Percentiles rank a stretch among this genome's conserved stretches.
These are phyloP conservation scores for Suillus placidus DNA, from an alignment of 768 basidiomycete genomes.

Conservation along the genomic window DNA sequence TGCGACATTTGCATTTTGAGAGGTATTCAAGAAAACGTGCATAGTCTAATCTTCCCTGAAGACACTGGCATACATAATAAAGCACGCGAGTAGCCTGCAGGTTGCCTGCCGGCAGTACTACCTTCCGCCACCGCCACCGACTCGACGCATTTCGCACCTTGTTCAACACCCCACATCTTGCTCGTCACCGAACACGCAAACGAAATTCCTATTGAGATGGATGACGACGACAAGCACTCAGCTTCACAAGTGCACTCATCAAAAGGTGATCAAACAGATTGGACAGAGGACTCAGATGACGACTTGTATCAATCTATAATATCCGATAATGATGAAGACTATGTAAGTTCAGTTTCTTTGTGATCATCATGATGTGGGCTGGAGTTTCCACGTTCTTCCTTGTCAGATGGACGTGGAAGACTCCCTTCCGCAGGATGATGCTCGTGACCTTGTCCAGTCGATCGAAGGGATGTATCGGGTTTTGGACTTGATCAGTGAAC, in stretches of 20 bases:
- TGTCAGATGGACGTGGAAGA: slow-evolving; percentile 26
- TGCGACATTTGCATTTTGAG: neutral
- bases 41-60: no score
- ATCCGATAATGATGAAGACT: neutral
- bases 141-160: neutral
- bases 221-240: neutral
- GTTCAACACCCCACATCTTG: neutral
- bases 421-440: slow-evolving; percentile 13
- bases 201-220: neutral
- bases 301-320: neutral
- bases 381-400: slow-evolving; percentile 2
- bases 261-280: neutral
- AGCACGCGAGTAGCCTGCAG: neutral
- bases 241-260: neutral
- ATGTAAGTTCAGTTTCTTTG: slow-evolving; percentile 1
- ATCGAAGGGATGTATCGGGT: slow-evolving; percentile 54
- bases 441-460: slow-evolving; percentile 26
- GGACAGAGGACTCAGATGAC: neutral
- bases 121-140: neutral
- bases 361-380: slow-evolving; percentile 1
- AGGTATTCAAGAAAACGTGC: neutral
- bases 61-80: neutral
- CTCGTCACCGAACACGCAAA: neutral
- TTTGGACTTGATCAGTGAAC: slow-evolving; percentile 55
- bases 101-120: neutral